These are phyloP conservation scores for Teratosphaeria nubilosa DNA, from an alignment of 2,329 filamentous ascomycete genomes.

Conservation along the genomic window DNA sequence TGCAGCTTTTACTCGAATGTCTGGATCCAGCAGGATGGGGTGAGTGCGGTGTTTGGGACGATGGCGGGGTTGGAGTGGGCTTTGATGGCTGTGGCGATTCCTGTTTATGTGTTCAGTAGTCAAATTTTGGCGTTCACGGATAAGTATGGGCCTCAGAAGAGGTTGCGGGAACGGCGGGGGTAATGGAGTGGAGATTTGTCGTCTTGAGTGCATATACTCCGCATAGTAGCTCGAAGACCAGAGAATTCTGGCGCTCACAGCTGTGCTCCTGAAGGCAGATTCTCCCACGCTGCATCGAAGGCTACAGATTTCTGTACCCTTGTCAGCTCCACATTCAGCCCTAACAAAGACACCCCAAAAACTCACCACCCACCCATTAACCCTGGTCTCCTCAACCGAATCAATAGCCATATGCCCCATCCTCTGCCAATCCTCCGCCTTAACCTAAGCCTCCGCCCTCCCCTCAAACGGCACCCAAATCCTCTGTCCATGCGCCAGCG, in stretches of 20 bases:
- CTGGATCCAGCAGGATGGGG: conserved; percentile 15
- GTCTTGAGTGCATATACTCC: not conserved
- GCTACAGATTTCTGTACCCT: conserved; percentile 36
- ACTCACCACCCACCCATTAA: conserved; percentile 45
- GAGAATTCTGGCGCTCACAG: too few relatives aligned
- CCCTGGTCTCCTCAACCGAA: conserved; percentile 44
- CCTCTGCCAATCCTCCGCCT: conserved; percentile 49
- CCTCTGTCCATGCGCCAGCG: conserved; percentile 54
- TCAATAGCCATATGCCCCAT: conserved; percentile 54
- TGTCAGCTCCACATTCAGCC: not conserved
- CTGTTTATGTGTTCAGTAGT: conserved; percentile 9
- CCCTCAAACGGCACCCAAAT: conserved; percentile 39
- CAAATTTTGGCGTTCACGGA: conserved; percentile 6
- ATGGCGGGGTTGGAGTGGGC: conserved; percentile 19
- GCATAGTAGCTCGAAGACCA: not conserved
- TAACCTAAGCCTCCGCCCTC: conserved; percentile 40
- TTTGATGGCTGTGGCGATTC: conserved; percentile 10
- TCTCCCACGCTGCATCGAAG: conserved; percentile 56
- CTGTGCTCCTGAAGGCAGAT: conserved; percentile 20
- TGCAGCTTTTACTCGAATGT: conserved; percentile 19
- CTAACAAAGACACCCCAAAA: not conserved
- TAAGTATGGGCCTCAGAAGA: conserved; percentile 12
- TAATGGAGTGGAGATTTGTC: not conserved
- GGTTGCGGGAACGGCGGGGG: not conserved
- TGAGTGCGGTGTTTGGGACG: conserved; percentile 16